phyloP scores from a whole-genome alignment of 2,329 filamentous ascomycete species.

The Cercospora citrullina region DNA sequence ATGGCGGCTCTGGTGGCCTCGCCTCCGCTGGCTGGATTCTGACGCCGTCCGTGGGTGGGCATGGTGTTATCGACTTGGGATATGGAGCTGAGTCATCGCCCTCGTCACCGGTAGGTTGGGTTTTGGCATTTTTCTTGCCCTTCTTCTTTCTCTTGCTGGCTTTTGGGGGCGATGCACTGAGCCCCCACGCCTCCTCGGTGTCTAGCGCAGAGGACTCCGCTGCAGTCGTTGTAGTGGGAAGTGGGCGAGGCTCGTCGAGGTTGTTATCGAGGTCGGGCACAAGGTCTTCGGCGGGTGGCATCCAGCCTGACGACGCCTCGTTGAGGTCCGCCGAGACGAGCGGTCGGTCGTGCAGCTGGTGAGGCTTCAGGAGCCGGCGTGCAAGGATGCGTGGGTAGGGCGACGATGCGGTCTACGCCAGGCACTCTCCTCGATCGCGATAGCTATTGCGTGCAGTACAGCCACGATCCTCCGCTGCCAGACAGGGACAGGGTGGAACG shows the following conservation, averaged over 20 bases:
- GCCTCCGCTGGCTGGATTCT: slow-evolving; percentile 2
- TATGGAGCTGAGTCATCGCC: slow-evolving; percentile 30
- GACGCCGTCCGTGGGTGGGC: slow-evolving; percentile 31
- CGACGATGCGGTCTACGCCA: not conserved
- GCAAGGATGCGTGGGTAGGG: not conserved
- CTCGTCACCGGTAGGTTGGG: slow-evolving; percentile 24
- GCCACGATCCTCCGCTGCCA: not conserved
- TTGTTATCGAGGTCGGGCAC: slow-evolving; percentile 33
- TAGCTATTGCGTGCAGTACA: not conserved
- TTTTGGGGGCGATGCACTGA: slow-evolving; percentile 18
- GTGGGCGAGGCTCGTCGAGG: slow-evolving; percentile 22
- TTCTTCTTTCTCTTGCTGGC: slow-evolving; percentile 35
- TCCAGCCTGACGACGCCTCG: slow-evolving; percentile 22
- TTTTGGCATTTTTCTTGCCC: slow-evolving; percentile 29
- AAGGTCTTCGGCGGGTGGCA: slow-evolving; percentile 29
- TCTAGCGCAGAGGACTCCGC: slow-evolving; percentile 11
- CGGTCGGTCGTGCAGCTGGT: not conserved
- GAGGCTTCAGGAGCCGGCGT: not conserved
- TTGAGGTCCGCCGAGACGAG: not conserved
- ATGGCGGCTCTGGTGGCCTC: slow-evolving; percentile 17
- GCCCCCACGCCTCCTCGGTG: slow-evolving; percentile 21
- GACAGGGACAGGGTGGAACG: not conserved
- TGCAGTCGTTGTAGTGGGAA: slow-evolving; percentile 21
- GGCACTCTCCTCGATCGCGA: not conserved
- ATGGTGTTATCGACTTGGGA: slow-evolving; percentile 33